Evolutionary conservation across 1,139 yeast species (phyloP).

Genomic region (Taphrina pruni): DNA sequence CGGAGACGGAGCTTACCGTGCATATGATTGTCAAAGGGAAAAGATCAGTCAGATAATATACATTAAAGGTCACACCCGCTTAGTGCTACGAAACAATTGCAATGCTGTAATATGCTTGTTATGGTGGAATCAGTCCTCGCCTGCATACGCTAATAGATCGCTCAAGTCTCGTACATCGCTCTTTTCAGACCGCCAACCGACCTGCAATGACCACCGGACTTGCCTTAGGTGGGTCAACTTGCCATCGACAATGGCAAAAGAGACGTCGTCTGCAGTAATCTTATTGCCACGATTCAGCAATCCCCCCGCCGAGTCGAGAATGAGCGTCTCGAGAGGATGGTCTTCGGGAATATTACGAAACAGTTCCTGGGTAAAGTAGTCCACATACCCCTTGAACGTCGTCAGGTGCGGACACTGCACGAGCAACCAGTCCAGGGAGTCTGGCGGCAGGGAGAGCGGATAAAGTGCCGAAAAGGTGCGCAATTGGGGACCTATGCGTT

Average conservation of each 20-base stretch:
- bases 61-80: too few species aligned
- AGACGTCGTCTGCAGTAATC: slow-evolving; percentile 77
- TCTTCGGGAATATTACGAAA: slow-evolving; percentile 50
- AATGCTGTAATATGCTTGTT: too few species aligned
- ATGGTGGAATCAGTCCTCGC: slow-evolving; percentile 1
- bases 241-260: slow-evolving; percentile 79
- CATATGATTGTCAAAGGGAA: not conserved
- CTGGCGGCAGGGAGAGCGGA: slow-evolving; percentile 83
- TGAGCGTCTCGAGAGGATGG: slow-evolving; percentile 69
- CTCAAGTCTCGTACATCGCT: slow-evolving; percentile 70
- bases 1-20: not conserved
- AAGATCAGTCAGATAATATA: too few species aligned
- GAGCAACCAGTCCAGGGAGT: slow-evolving; percentile 75
- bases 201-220: slow-evolving; percentile 70
- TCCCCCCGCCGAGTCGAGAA: slow-evolving; percentile 84
- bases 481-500: slow-evolving; percentile 69
- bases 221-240: slow-evolving; percentile 70
- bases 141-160: slow-evolving; percentile 50
- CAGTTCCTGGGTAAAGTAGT: slow-evolving; percentile 66
- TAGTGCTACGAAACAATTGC: too few species aligned
- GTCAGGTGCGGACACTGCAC: slow-evolving; percentile 73
- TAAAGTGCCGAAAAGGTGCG: slow-evolving; percentile 70
- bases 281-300: slow-evolving; percentile 63
- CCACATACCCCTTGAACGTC: slow-evolving; percentile 73
- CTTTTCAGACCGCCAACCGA: slow-evolving; percentile 86